These are phyloP conservation scores for Exserohilum rostratum DNA, from an alignment of 2,329 filamentous ascomycete species.

Conservation along the genomic window DNA sequence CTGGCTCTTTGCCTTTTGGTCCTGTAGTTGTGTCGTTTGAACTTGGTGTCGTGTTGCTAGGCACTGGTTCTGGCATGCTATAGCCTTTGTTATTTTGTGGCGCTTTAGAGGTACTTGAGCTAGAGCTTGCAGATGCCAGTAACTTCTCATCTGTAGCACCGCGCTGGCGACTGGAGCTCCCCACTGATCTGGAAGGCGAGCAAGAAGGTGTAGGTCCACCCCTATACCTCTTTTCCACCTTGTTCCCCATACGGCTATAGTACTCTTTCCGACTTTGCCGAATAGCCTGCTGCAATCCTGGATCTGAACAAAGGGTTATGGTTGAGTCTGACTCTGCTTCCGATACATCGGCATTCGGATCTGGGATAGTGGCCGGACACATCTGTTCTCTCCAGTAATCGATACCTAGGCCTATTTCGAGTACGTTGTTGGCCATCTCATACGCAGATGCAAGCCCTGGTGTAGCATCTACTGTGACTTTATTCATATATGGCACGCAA, in stretches of 20 bases:
- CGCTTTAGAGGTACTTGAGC: neutral
- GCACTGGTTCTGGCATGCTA: neutral
- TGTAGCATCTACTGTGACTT: neutral
- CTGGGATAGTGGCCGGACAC: neutral
- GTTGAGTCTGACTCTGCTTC: neutral
- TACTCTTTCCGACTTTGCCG: constrained; percentile 1
- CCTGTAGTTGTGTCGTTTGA: neutral
- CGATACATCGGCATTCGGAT: neutral
- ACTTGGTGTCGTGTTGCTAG: neutral
- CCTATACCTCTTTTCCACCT: neutral
- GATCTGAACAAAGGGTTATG: neutral
- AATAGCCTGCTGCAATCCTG: constrained; percentile 1
- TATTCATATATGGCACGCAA: neutral
- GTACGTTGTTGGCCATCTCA: constrained; percentile 1
- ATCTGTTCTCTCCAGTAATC: constrained; percentile 19
- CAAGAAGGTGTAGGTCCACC: neutral
- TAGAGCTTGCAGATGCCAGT: neutral
- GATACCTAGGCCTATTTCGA: constrained; percentile 5
- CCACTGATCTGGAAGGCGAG: neutral
- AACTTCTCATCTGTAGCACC: neutral
- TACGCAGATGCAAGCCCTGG: constrained; percentile 22
- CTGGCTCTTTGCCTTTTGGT: neutral
- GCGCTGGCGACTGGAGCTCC: neutral
- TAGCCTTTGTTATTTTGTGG: neutral
- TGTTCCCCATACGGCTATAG: neutral